A percentile compares a stretch with the other conserved stretches of the same genome.
phyloP scores from a whole-genome alignment of 1,284 basidiomycete species.

The Flammula alnicola region DNA sequence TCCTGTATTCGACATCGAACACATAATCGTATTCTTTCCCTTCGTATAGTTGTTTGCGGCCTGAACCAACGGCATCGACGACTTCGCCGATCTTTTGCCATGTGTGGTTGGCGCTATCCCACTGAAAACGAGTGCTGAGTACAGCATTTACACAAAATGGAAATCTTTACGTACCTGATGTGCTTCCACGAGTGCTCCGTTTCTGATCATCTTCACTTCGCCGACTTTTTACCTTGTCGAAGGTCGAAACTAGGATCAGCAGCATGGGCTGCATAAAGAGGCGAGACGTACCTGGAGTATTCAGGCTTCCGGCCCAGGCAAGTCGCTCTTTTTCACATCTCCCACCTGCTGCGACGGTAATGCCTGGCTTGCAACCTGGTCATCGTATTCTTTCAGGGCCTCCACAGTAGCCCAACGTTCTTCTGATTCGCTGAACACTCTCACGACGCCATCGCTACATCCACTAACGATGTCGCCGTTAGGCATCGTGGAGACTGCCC shows the following conservation, averaged over 20 bases:
- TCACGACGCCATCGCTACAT: constrained; percentile 85
- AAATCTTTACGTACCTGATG: constrained; percentile 67
- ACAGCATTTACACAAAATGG: neutral
- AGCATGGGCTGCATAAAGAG: neutral
- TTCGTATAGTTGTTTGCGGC: constrained; percentile 85
- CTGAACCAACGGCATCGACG: constrained; percentile 89
- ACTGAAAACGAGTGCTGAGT: constrained; percentile 41
- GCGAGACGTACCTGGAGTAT: constrained; percentile 61
- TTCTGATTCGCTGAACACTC: constrained; percentile 83
- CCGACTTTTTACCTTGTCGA: constrained; percentile 80
- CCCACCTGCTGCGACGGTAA: constrained; percentile 85
- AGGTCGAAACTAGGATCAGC: constrained; percentile 18
- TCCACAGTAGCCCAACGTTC: constrained; percentile 75
- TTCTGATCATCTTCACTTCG: constrained; percentile 90
- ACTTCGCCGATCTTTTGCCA: constrained; percentile 98
- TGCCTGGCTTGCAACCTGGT: constrained; percentile 72
- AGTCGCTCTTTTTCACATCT: constrained; percentile 88
- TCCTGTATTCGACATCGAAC: constrained; percentile 98
- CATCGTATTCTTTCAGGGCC: constrained; percentile 74
- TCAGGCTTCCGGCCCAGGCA: constrained; percentile 87
- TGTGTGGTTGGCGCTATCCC: constrained; percentile 69
- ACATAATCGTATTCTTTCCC: constrained; percentile 99
- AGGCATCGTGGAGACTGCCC: constrained; percentile 85
- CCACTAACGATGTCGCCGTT: constrained; percentile 93
- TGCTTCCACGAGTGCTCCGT: constrained; percentile 81